phyloP scores from a whole-genome alignment of 2,329 filamentous ascomycete species.

The Lasiodiplodia sp. region DNA sequence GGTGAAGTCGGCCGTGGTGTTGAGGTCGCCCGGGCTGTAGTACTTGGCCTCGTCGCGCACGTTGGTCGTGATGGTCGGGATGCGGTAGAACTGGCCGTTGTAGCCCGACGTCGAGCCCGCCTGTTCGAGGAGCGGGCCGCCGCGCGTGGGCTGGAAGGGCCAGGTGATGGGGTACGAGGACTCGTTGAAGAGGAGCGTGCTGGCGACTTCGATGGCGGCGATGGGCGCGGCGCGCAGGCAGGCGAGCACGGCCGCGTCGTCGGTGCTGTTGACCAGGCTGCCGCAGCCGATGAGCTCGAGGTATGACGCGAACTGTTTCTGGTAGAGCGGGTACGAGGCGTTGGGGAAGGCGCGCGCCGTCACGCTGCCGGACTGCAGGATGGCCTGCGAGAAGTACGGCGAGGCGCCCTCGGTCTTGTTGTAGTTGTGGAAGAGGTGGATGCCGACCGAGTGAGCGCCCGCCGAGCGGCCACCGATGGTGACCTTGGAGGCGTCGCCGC shows the following conservation, averaged over 20 bases:
- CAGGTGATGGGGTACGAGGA: slow-evolving; percentile 53
- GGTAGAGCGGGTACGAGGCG: slow-evolving; percentile 41
- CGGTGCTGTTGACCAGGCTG: slow-evolving; percentile 6
- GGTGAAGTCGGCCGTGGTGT: slow-evolving; percentile 47
- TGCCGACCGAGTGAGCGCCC: slow-evolving; percentile 43
- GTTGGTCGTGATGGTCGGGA: slow-evolving; percentile 36
- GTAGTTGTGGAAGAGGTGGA: slow-evolving; percentile 48
- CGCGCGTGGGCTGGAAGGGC: slow-evolving; percentile 59
- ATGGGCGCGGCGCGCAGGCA: slow-evolving; percentile 52
- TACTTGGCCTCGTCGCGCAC: slow-evolving; percentile 46
- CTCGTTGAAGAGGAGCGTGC: slow-evolving; percentile 48
- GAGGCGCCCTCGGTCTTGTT: slow-evolving; percentile 38
- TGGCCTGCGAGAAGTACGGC: slow-evolving; percentile 43
- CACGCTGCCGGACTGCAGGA: slow-evolving; percentile 44
- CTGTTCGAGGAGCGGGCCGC: slow-evolving; percentile 56
- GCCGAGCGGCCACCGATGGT: slow-evolving; percentile 44
- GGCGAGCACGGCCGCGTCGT: slow-evolving; percentile 43
- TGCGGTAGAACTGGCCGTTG: slow-evolving; percentile 38
- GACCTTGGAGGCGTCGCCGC: slow-evolving; percentile 56
- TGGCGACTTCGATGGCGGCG: slow-evolving; percentile 49
- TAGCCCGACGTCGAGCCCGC: slow-evolving; percentile 48
- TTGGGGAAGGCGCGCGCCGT: slow-evolving; percentile 46
- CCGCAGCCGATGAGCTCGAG: slow-evolving; percentile 40
- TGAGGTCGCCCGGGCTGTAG: slow-evolving; percentile 41
- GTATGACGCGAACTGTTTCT: slow-evolving; percentile 41